Base-by-base conservation (phyloP, 352 stramenopile species). In the Globisporangium recalcitrans region DNA sequence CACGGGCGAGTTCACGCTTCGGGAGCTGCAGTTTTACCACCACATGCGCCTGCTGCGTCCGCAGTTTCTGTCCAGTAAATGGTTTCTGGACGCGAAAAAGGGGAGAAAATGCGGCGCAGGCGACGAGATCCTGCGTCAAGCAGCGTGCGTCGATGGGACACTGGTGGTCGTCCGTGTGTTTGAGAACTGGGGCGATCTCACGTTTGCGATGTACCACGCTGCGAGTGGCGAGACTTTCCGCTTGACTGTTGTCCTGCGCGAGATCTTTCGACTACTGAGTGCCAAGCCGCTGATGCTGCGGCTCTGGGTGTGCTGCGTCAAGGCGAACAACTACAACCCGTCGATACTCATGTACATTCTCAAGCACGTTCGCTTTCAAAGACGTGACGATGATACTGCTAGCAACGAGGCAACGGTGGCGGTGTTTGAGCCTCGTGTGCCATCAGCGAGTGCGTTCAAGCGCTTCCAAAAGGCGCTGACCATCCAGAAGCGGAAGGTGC, bases 161-260 rank as follows among this genome's bases (percentile, higher is more conserved):
- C 54, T 89, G 19, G 87, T 80, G 44, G 62, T 82, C 31, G 74
- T 82, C 1, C 68, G 82, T 5, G 72, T 91, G 2, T 85, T 78
- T 52, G 85, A 93, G 65, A 93, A 93, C 54, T 93, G 82, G 80
- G 85, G 85, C 29, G 82, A 93, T 58, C 57, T 93, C 8, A 70
- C 70, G 0, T 69, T 90, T 21, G 64, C 63, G 0, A 71, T 87
- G 21, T 91, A 91, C 60, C 74, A 82, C n/a, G 52, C 82, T 0
- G 64, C 60, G 8, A 70, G 56, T 10, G 66, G 74, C 4, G 63
- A 65, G 13, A 73, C 64, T n/a, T 78, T 70, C 26, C 68, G 69
- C 21, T 52, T 87, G 8, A 10, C 34, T 14, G 40, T 90, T 3
- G 6, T 56, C 2, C 55, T 93, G 13, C n/a, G 40, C 26, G 46